These are phyloP conservation scores for Saccharomyces mikatae DNA, from an alignment of 805 yeast species.

Conservation along the genomic window DNA sequence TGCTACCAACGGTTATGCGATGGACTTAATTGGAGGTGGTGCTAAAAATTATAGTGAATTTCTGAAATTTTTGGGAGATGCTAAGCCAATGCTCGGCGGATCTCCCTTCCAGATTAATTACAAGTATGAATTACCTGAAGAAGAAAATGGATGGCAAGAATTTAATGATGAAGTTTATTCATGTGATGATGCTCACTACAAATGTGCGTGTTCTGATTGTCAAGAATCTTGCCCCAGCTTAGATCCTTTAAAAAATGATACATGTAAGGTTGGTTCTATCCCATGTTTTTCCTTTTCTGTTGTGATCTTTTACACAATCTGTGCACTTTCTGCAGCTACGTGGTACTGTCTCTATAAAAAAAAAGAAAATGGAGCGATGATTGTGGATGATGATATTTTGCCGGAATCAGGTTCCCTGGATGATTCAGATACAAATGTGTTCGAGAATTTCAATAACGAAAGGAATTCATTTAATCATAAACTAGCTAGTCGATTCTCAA, in stretches of 20 bases:
- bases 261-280: conserved; percentile 51
- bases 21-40: conserved; percentile 98
- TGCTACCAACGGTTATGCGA: conserved; percentile 91
- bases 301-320: conserved; percentile 40
- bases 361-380: conserved; percentile 18
- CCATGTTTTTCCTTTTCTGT: conserved; percentile 71
- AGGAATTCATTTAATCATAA: conserved; percentile 5
- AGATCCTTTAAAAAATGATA: conserved; percentile 35
- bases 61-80: conserved; percentile 86
- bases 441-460: not conserved
- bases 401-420: not conserved
- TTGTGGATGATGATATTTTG: conserved; percentile 9
- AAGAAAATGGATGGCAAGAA: conserved; percentile 4
- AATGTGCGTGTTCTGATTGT: conserved; percentile 90
- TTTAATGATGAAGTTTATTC: conserved; percentile 21
- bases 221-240: conserved; percentile 68
- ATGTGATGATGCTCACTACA: conserved; percentile 59
- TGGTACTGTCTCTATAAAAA: conserved; percentile 9
- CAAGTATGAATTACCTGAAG: conserved; percentile 37
- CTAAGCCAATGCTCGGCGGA: conserved; percentile 88
- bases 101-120: conserved; percentile 91
- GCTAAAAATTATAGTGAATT: conserved; percentile 67
- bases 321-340: conserved; percentile 12
- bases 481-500: conserved; percentile 34
- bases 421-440: not conserved